A percentile compares a stretch with the other conserved stretches of the same genome.
These are phyloP conservation scores for Dimocarpus longan DNA, from an alignment of 345 rosid genomes.

Conservation along the genomic window DNA sequence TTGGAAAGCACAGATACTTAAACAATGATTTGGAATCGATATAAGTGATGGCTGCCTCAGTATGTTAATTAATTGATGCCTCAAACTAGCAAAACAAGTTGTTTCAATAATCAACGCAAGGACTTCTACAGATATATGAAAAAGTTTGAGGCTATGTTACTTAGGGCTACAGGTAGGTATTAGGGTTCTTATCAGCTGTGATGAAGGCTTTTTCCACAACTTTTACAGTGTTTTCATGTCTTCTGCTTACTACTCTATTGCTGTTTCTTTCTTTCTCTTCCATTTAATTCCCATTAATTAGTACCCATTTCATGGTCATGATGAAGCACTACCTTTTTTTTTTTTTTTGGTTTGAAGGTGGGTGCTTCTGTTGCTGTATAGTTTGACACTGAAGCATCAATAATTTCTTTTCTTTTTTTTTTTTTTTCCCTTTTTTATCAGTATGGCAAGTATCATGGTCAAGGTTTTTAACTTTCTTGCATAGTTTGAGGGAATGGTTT, in stretches of 20 bases:
- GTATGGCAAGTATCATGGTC: background rate
- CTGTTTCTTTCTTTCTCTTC: background rate
- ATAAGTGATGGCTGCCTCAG: background rate
- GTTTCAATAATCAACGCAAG: background rate
- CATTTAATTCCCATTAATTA: background rate
- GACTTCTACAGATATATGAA: background rate
- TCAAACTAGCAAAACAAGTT: slow-evolving; percentile 5
- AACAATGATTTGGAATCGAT: background rate
- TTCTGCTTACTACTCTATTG: slow-evolving; percentile 14
- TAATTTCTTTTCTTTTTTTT: background rate
- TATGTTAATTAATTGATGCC: slow-evolving; percentile 6
- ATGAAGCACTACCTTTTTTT: background rate
- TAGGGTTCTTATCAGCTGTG: slow-evolving; percentile 34
- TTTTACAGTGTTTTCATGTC: background rate
- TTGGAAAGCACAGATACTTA: background rate
- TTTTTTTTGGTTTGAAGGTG: slow-evolving; percentile 2
- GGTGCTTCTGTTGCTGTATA: slow-evolving; percentile 33
- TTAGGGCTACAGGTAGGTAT: slow-evolving; percentile 27
- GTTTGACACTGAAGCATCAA: slow-evolving; percentile 13
- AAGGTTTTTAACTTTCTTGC: slow-evolving; percentile 4
- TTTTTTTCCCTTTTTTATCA: background rate
- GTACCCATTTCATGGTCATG: background rate
- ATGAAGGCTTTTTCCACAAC: slow-evolving; percentile 14
- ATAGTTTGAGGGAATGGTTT: slow-evolving; percentile 21
- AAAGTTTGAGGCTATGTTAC: slow-evolving; percentile 4